Percentiles rank a stretch among this genome's conserved stretches.
Conservation (phyloP, 2,329 filamentous ascomycete species). For the Penicillium sp. region DNA sequence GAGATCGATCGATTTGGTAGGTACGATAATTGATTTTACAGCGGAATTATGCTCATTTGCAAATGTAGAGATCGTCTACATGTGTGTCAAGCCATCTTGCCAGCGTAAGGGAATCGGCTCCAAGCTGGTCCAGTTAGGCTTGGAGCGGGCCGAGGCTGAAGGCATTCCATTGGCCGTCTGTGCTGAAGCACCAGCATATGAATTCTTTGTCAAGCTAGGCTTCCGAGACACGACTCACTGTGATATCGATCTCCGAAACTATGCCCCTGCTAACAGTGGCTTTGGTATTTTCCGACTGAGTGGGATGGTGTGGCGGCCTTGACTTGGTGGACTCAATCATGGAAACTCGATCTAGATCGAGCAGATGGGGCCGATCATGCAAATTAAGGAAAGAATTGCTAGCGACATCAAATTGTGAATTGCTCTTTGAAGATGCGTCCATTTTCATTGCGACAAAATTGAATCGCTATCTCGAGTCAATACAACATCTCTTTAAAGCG, state of each 20-base stretch:
- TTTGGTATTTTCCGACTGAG: slow-evolving; percentile 18
- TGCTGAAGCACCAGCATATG: slow-evolving; percentile 14
- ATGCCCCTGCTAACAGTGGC: slow-evolving; percentile 13
- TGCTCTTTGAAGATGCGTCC: no score
- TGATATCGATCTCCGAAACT: slow-evolving; percentile 18
- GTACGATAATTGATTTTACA: neutral
- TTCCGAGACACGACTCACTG: slow-evolving; percentile 15
- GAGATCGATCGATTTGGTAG: slow-evolving; percentile 2
- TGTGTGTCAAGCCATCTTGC: slow-evolving; percentile 9
- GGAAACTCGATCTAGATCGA: no score
- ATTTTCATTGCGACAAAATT: no score
- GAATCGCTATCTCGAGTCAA: no score
- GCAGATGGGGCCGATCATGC: no score
- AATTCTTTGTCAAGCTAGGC: slow-evolving; percentile 11
- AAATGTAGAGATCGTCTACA: slow-evolving; percentile 7
- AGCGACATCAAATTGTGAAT: no score
- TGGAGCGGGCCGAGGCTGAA: slow-evolving; percentile 2
- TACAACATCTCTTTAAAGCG: no score
- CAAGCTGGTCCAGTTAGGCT: slow-evolving; percentile 3
- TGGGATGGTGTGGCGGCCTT: slow-evolving; percentile 14
- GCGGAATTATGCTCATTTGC: neutral
- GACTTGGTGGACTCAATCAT: no score
- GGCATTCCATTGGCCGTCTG: slow-evolving; percentile 1
- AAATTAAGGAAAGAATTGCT: no score
- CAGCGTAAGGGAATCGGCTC: slow-evolving; percentile 13